phyloP scores from a whole-genome alignment of 2,329 filamentous ascomycete species.

The Venturia effusa region DNA sequence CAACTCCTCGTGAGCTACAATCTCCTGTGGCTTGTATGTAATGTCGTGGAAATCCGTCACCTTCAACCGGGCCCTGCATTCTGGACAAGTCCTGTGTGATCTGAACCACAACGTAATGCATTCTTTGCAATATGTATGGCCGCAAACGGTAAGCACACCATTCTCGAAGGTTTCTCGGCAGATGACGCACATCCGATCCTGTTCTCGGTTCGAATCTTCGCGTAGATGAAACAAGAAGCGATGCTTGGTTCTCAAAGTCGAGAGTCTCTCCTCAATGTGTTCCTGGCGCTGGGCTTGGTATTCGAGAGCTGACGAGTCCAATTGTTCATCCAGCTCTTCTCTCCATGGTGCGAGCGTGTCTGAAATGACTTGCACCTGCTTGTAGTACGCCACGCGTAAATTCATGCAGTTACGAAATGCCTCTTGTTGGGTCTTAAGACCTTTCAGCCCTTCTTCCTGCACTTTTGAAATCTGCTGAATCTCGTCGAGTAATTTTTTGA shows the following conservation, averaged over 20 bases:
- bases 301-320: conserved; percentile 40
- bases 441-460: conserved; percentile 41
- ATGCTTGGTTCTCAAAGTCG: conserved; percentile 57
- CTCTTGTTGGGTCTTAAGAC: conserved; percentile 60
- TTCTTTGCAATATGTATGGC: conserved; percentile 84
- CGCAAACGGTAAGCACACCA: conserved; percentile 79
- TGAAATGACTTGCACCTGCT: conserved; percentile 81
- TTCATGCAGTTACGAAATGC: conserved; percentile 74
- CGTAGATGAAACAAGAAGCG: conserved; percentile 59
- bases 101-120: conserved; percentile 68
- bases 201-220: conserved; percentile 51
- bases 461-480: conserved; percentile 42
- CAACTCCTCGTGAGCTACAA: conserved; percentile 55
- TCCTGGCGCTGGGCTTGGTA: conserved; percentile 38
- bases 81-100: conserved; percentile 57
- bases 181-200: conserved; percentile 64
- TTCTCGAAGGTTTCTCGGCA: conserved; percentile 66
- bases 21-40: conserved; percentile 63
- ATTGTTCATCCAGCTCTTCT: conserved; percentile 45
- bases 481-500: conserved; percentile 50
- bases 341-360: conserved; percentile 73
- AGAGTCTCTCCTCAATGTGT: conserved; percentile 45
- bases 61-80: conserved; percentile 64
- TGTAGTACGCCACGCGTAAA: conserved; percentile 76
- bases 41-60: conserved; percentile 71